These are phyloP conservation scores for Amanita muscaria DNA, from an alignment of 768 basidiomycete genomes.

Conservation along the genomic window DNA sequence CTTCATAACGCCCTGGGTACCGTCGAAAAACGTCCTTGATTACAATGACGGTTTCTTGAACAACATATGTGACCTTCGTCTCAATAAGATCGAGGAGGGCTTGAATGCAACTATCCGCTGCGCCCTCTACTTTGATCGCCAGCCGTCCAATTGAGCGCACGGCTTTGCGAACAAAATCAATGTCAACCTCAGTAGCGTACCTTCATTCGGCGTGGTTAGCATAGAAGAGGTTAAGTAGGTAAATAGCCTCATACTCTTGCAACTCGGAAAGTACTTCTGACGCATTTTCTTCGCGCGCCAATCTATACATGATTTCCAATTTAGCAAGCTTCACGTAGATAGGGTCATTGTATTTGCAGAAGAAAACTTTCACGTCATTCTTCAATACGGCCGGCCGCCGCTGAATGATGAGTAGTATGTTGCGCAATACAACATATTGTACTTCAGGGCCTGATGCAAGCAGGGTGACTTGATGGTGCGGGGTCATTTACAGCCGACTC, in stretches of 20 bases:
- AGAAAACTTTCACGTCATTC: constrained; percentile 98
- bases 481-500: constrained; percentile 1
- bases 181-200: constrained; percentile 96
- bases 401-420: constrained; percentile 96
- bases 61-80: constrained; percentile 92
- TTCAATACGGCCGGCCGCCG: constrained; percentile 84
- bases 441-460: constrained; percentile 97
- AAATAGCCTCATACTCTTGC: constrained; percentile 60
- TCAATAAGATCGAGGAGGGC: constrained; percentile 80
- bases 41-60: constrained; percentile 95
- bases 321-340: constrained; percentile 99
- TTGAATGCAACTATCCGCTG: constrained; percentile 86
- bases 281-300: constrained; percentile 92
- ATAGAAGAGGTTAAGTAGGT: not conserved
- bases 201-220: constrained; percentile 29
- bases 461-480: constrained; percentile 59
- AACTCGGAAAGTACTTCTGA: constrained; percentile 89
- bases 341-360: constrained; percentile 99
- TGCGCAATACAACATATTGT: constrained; percentile 94
- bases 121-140: constrained; percentile 92
- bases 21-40: constrained; percentile 97
- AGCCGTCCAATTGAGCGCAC: constrained; percentile 94
- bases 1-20: constrained; percentile 95
- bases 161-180: constrained; percentile 97
- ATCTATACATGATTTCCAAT: constrained; percentile 96